A percentile compares a stretch with the other conserved stretches of the same genome.
Conservation (phyloP, 441 rosid species). For the Corymbia citriodora region DNA sequence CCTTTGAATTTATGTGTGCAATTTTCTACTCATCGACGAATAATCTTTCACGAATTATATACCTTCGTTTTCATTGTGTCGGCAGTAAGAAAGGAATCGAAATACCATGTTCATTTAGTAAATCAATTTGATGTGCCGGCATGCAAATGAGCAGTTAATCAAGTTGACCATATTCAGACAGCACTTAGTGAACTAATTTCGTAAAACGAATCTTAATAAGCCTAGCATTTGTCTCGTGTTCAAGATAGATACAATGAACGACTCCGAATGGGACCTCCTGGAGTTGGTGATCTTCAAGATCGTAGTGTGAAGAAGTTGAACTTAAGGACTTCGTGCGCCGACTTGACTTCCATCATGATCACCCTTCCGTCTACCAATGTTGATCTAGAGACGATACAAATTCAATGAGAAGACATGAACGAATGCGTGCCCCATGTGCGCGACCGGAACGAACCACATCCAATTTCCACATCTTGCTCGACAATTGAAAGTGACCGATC, state of each 20-base stretch:
- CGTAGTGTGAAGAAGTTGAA: background rate
- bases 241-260: background rate
- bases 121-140: background rate
- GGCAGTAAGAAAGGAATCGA: background rate
- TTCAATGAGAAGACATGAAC: background rate
- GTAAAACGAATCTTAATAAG: background rate
- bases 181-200: background rate
- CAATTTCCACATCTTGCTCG: background rate
- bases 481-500: background rate
- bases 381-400: background rate
- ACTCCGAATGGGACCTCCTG: background rate
- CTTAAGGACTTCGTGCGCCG: background rate
- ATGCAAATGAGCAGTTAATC: background rate
- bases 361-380: background rate
- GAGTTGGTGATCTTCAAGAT: background rate
- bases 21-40: background rate
- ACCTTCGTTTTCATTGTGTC: background rate
- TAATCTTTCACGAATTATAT: background rate
- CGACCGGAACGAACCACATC: background rate
- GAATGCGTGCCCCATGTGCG: background rate
- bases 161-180: background rate
- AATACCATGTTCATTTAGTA: background rate
- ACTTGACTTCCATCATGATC: background rate
- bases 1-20: background rate
- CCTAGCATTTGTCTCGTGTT: background rate